Evolutionary conservation across 1,139 yeast genomes (phyloP).

Genomic region (Saccharomyces hybrid): DNA sequence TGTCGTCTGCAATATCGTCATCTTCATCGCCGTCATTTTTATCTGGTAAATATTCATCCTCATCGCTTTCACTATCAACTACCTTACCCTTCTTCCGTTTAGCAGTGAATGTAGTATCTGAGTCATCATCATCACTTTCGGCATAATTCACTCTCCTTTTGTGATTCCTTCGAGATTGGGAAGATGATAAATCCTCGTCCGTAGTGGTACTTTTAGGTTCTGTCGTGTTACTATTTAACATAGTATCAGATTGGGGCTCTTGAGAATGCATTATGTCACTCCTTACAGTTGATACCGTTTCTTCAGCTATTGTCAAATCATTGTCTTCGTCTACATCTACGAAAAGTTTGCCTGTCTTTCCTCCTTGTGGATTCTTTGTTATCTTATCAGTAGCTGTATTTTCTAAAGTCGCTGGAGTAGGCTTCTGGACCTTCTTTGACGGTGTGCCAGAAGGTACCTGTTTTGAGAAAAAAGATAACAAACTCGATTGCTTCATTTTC

Average conservation of each 20-base stretch:
- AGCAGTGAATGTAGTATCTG: constrained; percentile 11
- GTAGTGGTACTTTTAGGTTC: background rate
- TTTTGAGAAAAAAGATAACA: constrained; percentile 48
- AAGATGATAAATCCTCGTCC: constrained; percentile 6
- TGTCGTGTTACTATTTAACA: background rate
- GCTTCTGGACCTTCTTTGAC: constrained; percentile 3
- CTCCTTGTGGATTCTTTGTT: constrained; percentile 4
- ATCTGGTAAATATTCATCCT: constrained; percentile 1
- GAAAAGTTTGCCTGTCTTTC: background rate
- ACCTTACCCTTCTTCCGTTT: constrained; percentile 27
- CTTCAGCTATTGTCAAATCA: background rate
- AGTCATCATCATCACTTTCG: constrained; percentile 33
- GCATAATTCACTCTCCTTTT: constrained; percentile 34
- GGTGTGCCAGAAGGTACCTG: constrained; percentile 13
- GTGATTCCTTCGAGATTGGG: constrained; percentile 8
- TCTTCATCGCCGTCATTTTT: constrained; percentile 8
- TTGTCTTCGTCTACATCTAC: background rate
- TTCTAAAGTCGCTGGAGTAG: constrained; percentile 13
- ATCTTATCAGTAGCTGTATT: constrained; percentile 11
- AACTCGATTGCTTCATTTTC: constrained; percentile 47
- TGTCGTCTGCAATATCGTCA: constrained; percentile 27
- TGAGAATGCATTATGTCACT: background rate
- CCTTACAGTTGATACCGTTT: background rate
- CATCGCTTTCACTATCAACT: constrained; percentile 12
- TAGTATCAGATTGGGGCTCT: background rate